Conservation (phyloP, 108 stramenopile species). For the Stephanodiscus minutulus region DNA sequence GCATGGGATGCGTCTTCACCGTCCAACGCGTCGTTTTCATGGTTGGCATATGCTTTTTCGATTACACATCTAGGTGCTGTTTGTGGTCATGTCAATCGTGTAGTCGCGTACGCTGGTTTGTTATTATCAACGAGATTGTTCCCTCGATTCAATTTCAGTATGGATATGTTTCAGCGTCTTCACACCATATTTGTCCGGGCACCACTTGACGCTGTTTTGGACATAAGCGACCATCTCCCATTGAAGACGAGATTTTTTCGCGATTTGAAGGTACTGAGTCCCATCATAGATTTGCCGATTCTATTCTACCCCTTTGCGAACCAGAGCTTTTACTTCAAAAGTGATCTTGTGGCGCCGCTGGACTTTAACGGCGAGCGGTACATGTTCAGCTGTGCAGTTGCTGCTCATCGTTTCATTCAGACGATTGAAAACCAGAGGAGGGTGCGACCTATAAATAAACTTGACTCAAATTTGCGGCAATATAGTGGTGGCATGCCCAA, state of each 20-base stretch:
- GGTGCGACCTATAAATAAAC: not conserved
- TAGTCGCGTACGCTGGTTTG: conserved; percentile 63
- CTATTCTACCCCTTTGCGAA: conserved; percentile 87
- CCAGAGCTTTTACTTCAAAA: conserved; percentile 69
- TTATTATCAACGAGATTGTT: conserved; percentile 61
- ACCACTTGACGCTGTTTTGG: conserved; percentile 50
- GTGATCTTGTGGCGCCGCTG: conserved; percentile 62
- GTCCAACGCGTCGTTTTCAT: conserved; percentile 57
- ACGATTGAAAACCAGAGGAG: conserved; percentile 30
- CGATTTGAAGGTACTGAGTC: conserved; percentile 45
- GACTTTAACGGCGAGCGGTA: conserved; percentile 79
- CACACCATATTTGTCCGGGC: conserved; percentile 54
- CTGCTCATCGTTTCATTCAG: conserved; percentile 70
- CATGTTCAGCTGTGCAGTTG: conserved; percentile 72
- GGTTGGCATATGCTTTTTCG: conserved; percentile 72
- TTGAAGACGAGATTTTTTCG: conserved; percentile 12
- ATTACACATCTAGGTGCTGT: conserved; percentile 73
- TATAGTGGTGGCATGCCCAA: not conserved
- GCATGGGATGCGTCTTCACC: conserved; percentile 72
- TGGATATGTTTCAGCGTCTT: conserved; percentile 43
- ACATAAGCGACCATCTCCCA: conserved; percentile 31
- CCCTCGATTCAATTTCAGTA: conserved; percentile 47
- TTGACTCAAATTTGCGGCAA: conserved; percentile 9
- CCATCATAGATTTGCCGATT: conserved; percentile 78
- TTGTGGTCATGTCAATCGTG: conserved; percentile 64